phyloP scores from a whole-genome alignment of 2,329 filamentous ascomycete species.

The Aspergillus latus region DNA sequence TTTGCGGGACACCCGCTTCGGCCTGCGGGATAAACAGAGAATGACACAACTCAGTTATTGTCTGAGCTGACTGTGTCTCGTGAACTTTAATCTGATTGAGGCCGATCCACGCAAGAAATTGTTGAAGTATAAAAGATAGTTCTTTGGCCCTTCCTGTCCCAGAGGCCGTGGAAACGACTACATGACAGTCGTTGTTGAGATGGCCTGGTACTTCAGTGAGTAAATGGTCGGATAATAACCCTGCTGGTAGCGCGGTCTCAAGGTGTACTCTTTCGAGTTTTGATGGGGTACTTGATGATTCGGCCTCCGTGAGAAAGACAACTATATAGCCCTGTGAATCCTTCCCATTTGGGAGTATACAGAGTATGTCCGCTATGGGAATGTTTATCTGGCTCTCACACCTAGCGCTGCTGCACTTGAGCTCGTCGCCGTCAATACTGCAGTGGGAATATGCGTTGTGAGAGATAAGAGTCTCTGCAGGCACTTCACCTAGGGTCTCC shows the following conservation, averaged over 20 bases:
- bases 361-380: slow-evolving; percentile 2
- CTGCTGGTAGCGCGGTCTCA: background rate
- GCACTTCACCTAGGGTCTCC: too few species aligned
- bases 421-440: background rate
- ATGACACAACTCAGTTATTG: slow-evolving; percentile 63
- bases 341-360: background rate
- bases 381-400: background rate
- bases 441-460: background rate
- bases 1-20: slow-evolving; percentile 51
- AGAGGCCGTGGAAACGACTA: slow-evolving; percentile 67
- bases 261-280: background rate
- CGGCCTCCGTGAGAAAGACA: background rate
- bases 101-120: slow-evolving; percentile 53
- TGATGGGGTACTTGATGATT: too few species aligned
- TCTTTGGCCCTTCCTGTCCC: slow-evolving; percentile 58
- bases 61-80: slow-evolving; percentile 63
- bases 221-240: slow-evolving; percentile 6
- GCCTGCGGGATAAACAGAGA: slow-evolving; percentile 51
- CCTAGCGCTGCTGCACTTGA: background rate
- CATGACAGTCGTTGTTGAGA: slow-evolving; percentile 40
- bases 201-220: slow-evolving; percentile 24
- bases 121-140: slow-evolving; percentile 55
- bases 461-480: too few species aligned
- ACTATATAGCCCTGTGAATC: background rate
- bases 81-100: slow-evolving; percentile 56